Evolutionary conservation across 108 stramenopile species (phyloP).

Genomic region (Cyclostephanos tholiformis): DNA sequence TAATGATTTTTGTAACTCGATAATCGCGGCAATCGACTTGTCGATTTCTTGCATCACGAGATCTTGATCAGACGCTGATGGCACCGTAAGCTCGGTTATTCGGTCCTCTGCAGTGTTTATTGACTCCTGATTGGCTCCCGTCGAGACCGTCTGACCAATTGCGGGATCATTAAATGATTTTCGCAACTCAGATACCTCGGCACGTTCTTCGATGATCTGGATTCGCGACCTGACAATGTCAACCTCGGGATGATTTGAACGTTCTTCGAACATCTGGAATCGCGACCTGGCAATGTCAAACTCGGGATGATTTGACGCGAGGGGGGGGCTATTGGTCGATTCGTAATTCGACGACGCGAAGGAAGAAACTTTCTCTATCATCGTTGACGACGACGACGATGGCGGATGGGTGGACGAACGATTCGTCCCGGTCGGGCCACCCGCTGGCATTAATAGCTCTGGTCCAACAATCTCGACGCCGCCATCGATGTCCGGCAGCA

Average conservation of each 20-base stretch:
- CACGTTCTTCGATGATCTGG: conserved; percentile 27
- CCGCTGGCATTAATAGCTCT: no score
- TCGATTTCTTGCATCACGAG: background rate
- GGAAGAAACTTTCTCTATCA: background rate
- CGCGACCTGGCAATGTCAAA: no score
- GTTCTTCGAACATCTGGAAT: no score
- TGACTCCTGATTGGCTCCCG: background rate
- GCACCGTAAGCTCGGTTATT: no score
- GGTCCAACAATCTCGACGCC: no score
- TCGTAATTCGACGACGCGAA: background rate
- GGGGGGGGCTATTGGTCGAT: background rate
- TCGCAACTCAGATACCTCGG: conserved; percentile 30
- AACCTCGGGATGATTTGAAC: background rate
- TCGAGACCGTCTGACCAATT: background rate
- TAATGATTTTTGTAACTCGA: conserved; percentile 21
- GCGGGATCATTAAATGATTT: conserved; percentile 13
- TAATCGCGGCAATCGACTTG: conserved; percentile 24
- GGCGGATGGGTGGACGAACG: background rate
- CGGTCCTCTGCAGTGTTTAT: no score
- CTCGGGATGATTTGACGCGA: conserved; percentile 12
- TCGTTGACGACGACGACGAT: no score
- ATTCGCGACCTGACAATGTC: conserved; percentile 20
- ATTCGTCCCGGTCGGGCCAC: background rate
- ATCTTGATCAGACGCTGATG: no score
- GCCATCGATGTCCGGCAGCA: no score